Evolutionary conservation across 2,329 filamentous ascomycete species (phyloP).

Genomic region (Ceratocystis eucalypticola): DNA sequence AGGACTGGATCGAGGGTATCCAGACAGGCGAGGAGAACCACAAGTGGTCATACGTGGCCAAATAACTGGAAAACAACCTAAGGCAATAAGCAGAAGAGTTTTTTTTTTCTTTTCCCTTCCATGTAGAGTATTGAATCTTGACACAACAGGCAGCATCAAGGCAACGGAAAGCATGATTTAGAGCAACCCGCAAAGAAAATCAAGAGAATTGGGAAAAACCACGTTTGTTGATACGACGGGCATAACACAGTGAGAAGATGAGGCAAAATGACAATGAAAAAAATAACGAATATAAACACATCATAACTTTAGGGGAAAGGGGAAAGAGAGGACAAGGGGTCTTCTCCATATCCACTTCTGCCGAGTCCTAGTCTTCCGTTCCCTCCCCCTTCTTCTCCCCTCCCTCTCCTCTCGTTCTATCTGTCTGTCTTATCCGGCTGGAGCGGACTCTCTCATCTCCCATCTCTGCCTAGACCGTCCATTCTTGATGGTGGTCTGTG

Average conservation of each 20-base stretch:
- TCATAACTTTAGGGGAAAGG: background rate
- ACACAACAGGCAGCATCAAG: too few relatives aligned
- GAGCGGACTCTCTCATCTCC: conserved; percentile 16
- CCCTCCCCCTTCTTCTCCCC: background rate
- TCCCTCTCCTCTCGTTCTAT: background rate
- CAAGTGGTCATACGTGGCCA: conserved; percentile 61
- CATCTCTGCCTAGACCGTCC: background rate
- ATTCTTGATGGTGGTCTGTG: background rate
- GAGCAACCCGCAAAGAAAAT: too few relatives aligned
- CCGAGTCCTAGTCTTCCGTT: background rate
- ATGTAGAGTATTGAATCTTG: too few relatives aligned
- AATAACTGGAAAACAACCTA: conserved; percentile 21
- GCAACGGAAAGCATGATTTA: too few relatives aligned
- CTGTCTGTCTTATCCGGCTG: conserved; percentile 16
- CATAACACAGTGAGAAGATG: too few relatives aligned
- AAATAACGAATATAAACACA: too few relatives aligned
- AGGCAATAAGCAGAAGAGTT: too few relatives aligned
- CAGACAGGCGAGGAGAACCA: conserved; percentile 92
- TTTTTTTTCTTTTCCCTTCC: too few relatives aligned
- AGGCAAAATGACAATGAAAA: too few relatives aligned
- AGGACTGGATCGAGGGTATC: conserved; percentile 89
- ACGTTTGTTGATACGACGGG: too few relatives aligned
- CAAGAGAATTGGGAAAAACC: too few relatives aligned
- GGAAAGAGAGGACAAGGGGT: background rate
- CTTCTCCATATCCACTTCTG: background rate